Evolutionary conservation across 176 grass and related monocot species (phyloP), one percentile per base, ranked within the genome.

Genomic region (Musa acuminata): DNA sequence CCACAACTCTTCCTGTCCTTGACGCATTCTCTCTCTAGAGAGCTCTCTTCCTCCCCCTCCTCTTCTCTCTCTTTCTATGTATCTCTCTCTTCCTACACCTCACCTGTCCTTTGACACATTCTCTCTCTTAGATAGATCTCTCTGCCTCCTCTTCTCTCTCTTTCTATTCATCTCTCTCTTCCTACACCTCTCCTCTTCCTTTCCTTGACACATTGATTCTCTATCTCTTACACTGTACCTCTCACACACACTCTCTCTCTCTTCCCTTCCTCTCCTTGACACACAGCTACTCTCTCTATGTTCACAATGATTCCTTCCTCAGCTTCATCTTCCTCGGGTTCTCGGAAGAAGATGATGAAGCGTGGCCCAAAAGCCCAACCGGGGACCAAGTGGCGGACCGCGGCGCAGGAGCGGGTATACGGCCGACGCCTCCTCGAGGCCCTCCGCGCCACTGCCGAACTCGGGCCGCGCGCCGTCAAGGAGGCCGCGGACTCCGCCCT

Each of bases 401-500:
- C 78, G 14, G 79, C 86, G 50, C 86, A 94, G 74, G 82, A 94
- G 80, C 85, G 81, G 60, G 78, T 89, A 57, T 99, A 91, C 79
- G 83, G 88, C 2, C 82, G 86, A 8, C 90, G 95, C 48, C 88
- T 99, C 57, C 82, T 99, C 35, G 96, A 94, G 59, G 91, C 91
- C 21, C 88, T 99, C 21, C 84, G 84, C 1, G 72, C 90, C 72
- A 75, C 95, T 14, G 57, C 54, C 8, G 55, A 2, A 6, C 68
- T 43, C 21, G 78, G 78, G 50, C 9, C 90, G 0, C 84, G 95
- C 1, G 84, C 84, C 49, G 82, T 94, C n/a, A 99, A 94, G 86
- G 82, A 71, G 1, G 95, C 88, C 19, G 95, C 90, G 0, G 88
- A 99, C 70, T 99, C 95, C 8, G 95, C 88, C 57, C 95, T 99